Conservation (phyloP, 495 filamentous ascomycete species). For the Aspergillus leporis region DNA sequence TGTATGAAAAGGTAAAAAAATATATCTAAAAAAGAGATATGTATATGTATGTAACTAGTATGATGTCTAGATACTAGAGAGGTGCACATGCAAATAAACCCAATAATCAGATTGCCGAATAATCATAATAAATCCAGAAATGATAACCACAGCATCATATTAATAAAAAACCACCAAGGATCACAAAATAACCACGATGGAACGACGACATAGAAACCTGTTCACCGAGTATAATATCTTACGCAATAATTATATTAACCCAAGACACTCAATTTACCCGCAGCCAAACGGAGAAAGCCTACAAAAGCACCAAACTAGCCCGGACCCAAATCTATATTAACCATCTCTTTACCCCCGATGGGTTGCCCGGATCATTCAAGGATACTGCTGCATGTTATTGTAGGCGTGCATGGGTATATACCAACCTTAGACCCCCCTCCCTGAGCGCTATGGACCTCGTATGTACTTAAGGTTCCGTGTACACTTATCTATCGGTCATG, state of each 20-base stretch:
- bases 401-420: not conserved
- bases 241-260: conserved; percentile 14
- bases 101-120: not conserved
- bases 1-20: not conserved
- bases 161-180: not conserved
- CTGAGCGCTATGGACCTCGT: too few relatives aligned
- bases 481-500: not conserved
- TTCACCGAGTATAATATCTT: conserved; percentile 6
- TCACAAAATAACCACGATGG: not conserved
- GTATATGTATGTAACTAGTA: too few relatives aligned
- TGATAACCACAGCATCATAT: not conserved
- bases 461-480: not conserved
- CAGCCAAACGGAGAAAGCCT: not conserved
- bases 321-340: not conserved
- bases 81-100: conserved; percentile 3
- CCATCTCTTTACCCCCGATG: not conserved
- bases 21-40: too few relatives aligned
- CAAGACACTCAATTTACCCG: conserved; percentile 16
- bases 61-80: not conserved
- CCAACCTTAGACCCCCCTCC: not conserved
- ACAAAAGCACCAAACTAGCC: conserved; percentile 15
- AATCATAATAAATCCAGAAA: not conserved
- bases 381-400: not conserved
- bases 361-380: not conserved
- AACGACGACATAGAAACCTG: not conserved